phyloP scores from a whole-genome alignment of 1,284 basidiomycete genomes.

The Meripilus lineatus region DNA sequence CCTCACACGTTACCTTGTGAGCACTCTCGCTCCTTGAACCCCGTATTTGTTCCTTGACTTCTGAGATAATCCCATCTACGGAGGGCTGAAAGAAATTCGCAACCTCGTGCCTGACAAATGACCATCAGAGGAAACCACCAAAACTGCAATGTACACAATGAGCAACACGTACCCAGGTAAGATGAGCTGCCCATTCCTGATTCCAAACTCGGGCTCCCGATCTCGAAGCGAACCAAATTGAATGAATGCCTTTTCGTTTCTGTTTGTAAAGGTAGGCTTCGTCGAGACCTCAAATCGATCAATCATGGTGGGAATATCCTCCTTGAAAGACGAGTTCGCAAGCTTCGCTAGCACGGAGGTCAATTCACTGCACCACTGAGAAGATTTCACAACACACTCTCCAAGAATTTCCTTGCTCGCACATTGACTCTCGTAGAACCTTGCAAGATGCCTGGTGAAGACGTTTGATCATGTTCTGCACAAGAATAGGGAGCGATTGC shows the following conservation, averaged over 20 bases:
- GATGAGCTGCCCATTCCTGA: conserved; percentile 36
- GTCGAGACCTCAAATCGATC: conserved; percentile 35
- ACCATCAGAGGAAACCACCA: no score
- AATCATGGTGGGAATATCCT: conserved; percentile 33
- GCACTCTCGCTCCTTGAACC: conserved; percentile 21
- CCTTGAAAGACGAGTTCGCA: conserved; percentile 28
- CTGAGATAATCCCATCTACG: conserved; percentile 26
- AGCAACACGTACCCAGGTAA: conserved; percentile 29
- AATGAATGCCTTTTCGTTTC: conserved; percentile 32
- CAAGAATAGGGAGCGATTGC: conserved; percentile 12
- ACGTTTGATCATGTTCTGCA: neutral
- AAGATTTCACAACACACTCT: conserved; percentile 17
- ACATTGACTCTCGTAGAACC: conserved; percentile 22
- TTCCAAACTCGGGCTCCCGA: conserved; percentile 30
- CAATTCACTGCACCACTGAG: neutral
- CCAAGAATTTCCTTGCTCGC: conserved; percentile 27
- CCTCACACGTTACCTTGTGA: neutral
- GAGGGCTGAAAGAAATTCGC: conserved; percentile 38
- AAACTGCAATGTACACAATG: conserved; percentile 13
- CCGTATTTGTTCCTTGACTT: conserved; percentile 19
- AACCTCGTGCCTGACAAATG: no score
- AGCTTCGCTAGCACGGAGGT: conserved; percentile 27
- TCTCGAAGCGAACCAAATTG: conserved; percentile 36
- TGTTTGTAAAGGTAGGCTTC: conserved; percentile 36
- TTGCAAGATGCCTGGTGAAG: conserved; percentile 19